A percentile compares a stretch with the other conserved stretches of the same genome.
Evolutionary conservation across 371 early-diverging fungal species (phyloP).

Genomic region (Circinella umbellata): DNA sequence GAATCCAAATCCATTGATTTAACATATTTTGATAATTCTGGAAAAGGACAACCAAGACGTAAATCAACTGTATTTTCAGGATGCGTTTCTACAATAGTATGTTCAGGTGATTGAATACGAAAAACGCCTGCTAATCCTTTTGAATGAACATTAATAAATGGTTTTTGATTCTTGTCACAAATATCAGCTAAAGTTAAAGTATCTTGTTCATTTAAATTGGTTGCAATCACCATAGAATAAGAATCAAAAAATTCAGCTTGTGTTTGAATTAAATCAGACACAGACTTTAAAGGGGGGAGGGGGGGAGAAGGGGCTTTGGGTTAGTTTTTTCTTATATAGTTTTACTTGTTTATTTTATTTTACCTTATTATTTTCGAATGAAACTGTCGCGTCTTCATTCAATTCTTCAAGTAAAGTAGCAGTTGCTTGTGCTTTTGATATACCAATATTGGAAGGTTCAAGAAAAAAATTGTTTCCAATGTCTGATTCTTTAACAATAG

Average conservation of each 20-base stretch:
- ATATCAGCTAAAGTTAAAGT: constrained; percentile 60
- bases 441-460: constrained; percentile 63
- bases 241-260: constrained; percentile 67
- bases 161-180: constrained; percentile 63
- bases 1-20: constrained; percentile 66
- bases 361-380: constrained; percentile 55
- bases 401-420: constrained; percentile 78
- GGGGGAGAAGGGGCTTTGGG: too few species aligned
- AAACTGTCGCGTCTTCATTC: constrained; percentile 86
- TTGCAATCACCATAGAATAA: constrained; percentile 78
- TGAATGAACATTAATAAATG: constrained; percentile 71
- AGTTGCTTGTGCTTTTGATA: constrained; percentile 66
- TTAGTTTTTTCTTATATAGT: too few species aligned
- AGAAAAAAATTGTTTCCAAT: constrained; percentile 92
- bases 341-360: too few species aligned
- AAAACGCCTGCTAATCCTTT: constrained; percentile 80
- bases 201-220: constrained; percentile 62
- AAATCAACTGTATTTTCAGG: constrained; percentile 80
- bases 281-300: too few species aligned
- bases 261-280: constrained; percentile 48
- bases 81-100: constrained; percentile 88
- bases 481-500: constrained; percentile 75
- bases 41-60: constrained; percentile 84
- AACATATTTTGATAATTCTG: constrained; percentile 64
- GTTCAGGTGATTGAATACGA: constrained; percentile 76